phyloP scores from a whole-genome alignment of 768 basidiomycete species.

The Tricholoma sp. region DNA sequence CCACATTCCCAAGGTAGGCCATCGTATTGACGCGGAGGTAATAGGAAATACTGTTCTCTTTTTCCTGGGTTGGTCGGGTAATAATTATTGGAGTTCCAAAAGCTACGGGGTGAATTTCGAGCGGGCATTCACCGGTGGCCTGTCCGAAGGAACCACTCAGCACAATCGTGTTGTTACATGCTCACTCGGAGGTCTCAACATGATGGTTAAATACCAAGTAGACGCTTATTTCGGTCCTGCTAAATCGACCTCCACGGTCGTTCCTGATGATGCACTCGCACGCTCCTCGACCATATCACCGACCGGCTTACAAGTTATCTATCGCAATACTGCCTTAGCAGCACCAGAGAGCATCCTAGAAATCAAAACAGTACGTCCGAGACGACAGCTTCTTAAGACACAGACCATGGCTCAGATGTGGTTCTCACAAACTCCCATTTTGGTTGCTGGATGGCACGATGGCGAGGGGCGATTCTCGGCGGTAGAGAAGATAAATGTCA shows the following conservation, averaged over 20 bases:
- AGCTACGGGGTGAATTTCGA: constrained; percentile 15
- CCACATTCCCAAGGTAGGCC: not conserved
- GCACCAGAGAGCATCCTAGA: constrained; percentile 12
- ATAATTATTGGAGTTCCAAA: not conserved
- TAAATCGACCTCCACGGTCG: not conserved
- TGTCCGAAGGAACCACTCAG: constrained; percentile 10
- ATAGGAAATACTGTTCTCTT: constrained; percentile 12
- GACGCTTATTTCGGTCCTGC: constrained; percentile 18
- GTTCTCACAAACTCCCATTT: constrained; percentile 17
- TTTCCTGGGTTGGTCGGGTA: constrained; percentile 15
- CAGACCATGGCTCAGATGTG: constrained; percentile 14
- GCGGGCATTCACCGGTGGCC: constrained; percentile 10
- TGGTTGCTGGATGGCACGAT: constrained; percentile 15
- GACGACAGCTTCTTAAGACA: not conserved
- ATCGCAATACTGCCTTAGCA: constrained; percentile 4
- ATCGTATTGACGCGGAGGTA: constrained; percentile 16
- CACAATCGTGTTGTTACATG: constrained; percentile 15
- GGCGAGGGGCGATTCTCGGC: constrained; percentile 12
- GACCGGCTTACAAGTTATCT: constrained; percentile 6
- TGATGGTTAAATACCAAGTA: constrained; percentile 26
- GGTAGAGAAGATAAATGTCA: constrained; percentile 4
- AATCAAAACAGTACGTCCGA: constrained; percentile 15
- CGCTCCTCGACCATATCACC: constrained; percentile 2
- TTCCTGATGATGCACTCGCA: not conserved
- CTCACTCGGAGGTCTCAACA: constrained; percentile 18